Percentiles rank a stretch among this genome's conserved stretches.
These are phyloP conservation scores for Xenoacremonium recifei DNA, from an alignment of 2,329 filamentous ascomycete genomes.

Conservation along the genomic window DNA sequence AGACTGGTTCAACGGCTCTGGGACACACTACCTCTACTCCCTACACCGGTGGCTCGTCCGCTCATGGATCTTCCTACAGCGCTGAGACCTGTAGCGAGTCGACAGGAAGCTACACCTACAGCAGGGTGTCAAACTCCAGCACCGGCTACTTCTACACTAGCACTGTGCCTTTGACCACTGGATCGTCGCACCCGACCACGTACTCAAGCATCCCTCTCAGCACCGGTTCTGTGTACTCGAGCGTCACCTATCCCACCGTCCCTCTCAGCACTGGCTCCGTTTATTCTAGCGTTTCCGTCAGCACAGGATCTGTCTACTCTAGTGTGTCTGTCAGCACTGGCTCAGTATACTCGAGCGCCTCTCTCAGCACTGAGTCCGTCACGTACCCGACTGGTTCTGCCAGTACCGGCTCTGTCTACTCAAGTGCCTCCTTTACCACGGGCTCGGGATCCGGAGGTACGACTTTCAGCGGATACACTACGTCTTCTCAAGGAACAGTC, in stretches of 20 bases:
- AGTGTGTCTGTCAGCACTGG: neutral
- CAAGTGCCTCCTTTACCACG: neutral
- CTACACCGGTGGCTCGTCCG: neutral
- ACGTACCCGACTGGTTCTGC: conserved; percentile 8
- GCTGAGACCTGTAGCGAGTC: neutral
- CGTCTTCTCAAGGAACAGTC: conserved; percentile 2
- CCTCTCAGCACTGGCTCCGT: neutral
- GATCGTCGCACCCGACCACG: neutral
- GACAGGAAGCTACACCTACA: neutral
- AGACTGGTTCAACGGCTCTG: neutral
- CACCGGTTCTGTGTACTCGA: conserved; percentile 1
- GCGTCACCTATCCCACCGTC: too few relatives aligned
- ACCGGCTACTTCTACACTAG: neutral
- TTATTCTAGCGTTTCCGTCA: too few relatives aligned
- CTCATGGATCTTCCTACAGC: neutral
- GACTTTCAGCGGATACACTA: neutral
- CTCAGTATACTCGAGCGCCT: neutral
- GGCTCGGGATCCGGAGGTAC: conserved; percentile 1
- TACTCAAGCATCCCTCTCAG: neutral
- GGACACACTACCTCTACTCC: neutral
- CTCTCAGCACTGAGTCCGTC: conserved; percentile 8
- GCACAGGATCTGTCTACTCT: too few relatives aligned
- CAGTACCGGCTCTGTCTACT: too few relatives aligned
- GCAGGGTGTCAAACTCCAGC: neutral
- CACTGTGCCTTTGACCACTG: neutral